Evolutionary conservation across 257 asterid species (phyloP), one percentile per base, ranked within the genome.

Genomic region (Thymus mandschuricus): DNA sequence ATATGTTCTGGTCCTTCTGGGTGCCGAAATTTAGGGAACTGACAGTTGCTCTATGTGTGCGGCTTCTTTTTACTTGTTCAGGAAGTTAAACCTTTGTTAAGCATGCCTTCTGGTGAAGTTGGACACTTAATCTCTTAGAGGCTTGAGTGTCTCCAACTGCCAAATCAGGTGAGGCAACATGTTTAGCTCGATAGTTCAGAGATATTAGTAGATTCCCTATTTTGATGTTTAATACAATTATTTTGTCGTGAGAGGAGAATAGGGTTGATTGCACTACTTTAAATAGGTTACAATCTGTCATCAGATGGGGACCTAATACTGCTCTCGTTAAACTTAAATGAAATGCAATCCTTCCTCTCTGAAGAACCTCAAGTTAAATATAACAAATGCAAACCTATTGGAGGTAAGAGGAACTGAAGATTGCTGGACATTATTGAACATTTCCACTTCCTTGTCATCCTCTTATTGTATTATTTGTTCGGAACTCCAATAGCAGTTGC

Each of bases 131-230:
- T 81, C 88, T 79, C 71, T 82, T 80, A 79, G 81, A 76, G 80
- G 84, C 87, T 80, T 82, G 86, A 85, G 90, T 85, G 87, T 71
- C 86, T 82, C 87, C 90, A 85, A 85, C 86, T 82, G 84, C 84
- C 82, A 76, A 80, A 64, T 81, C 90, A 85, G 90, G 87, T 81
- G 86, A 80, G 87, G 80, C 79, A 66, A 73, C 66, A 43, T 71
- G 81, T 66, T 70, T 60, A 68, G 80, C 81, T 81, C 54, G 29
- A 52, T 66, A 10, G 70, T 56, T 63, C 73, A 10, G 67, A 57
- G 52, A 63, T 76, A 78, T 30, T 52, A 50, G 55, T 54, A 21
- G 69, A 48, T 69, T 46, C 61, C 62, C 68, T 51, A 38, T 48
- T 68, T 27, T 33, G 44, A 60, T 75, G 60, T 58, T 27, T 68